These are phyloP conservation scores for Darksidea phi DNA, from an alignment of 495 filamentous ascomycete species.

Conservation along the genomic window DNA sequence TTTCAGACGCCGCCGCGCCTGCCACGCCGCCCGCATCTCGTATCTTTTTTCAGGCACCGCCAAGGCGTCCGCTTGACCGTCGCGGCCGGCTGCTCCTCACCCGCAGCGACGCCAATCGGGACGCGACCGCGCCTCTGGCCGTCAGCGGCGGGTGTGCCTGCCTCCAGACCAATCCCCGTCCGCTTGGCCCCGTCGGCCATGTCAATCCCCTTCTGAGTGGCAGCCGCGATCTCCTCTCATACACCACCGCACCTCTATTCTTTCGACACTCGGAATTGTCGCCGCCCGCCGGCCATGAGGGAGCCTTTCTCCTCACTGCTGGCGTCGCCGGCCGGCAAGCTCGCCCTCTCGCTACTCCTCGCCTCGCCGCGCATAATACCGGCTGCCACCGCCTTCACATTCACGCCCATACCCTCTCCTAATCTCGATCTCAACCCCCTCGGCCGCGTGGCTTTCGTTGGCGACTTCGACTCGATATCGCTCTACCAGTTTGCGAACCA, in stretches of 20 bases:
- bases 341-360: conserved; percentile 31
- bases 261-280: conserved; percentile 9
- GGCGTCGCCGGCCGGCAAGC: conserved; percentile 33
- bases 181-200: not conserved
- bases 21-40: not conserved
- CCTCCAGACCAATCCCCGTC: not conserved
- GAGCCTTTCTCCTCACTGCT: conserved; percentile 34
- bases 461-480: conserved; percentile 88
- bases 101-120: conserved; percentile 26
- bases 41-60: not conserved
- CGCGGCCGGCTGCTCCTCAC: conserved; percentile 10
- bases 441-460: conserved; percentile 81
- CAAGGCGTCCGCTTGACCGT: conserved; percentile 8
- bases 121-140: conserved; percentile 2
- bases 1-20: conserved; percentile 19
- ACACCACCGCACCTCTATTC: conserved; percentile 5
- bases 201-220: conserved; percentile 7
- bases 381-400: conserved; percentile 62
- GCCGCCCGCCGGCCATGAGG: conserved; percentile 38
- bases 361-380: conserved; percentile 36
- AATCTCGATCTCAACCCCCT: conserved; percentile 79
- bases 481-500: conserved; percentile 84
- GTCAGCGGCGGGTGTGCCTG: conserved; percentile 5
- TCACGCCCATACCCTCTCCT: conserved; percentile 68
- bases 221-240: not conserved